Percentiles rank a stretch among this genome's conserved stretches.
These are phyloP conservation scores for Phytophthora parvispora DNA, from an alignment of 352 stramenopile species.

Conservation along the genomic window DNA sequence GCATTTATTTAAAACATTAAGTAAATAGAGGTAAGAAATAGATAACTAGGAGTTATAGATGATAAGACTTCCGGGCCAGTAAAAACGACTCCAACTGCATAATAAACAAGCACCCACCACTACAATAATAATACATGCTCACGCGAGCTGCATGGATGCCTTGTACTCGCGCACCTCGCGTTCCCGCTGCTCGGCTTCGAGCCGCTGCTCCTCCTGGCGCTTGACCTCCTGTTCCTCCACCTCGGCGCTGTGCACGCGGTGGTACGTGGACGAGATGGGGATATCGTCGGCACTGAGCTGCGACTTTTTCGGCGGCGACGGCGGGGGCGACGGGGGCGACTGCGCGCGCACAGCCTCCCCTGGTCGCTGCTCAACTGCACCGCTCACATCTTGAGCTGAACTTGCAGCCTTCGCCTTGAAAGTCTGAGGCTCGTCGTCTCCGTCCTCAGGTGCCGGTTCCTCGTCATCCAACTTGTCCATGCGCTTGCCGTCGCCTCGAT, in stretches of 20 bases:
- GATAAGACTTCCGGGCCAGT: too few relatives aligned
- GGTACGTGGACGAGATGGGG: conserved; percentile 82
- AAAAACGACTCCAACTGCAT: too few relatives aligned
- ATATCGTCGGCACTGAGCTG: conserved; percentile 62
- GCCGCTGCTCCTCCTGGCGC: conserved; percentile 50
- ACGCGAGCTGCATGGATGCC: conserved; percentile 40
- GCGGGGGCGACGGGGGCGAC: conserved; percentile 9
- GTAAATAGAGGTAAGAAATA: too few relatives aligned
- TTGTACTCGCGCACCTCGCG: conserved; percentile 77
- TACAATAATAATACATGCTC: not conserved
- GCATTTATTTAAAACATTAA: too few relatives aligned
- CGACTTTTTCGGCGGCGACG: conserved; percentile 25
- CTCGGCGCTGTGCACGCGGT: conserved; percentile 70
- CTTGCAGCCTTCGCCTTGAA: not conserved
- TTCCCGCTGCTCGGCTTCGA: conserved; percentile 58
- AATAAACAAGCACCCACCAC: not conserved
- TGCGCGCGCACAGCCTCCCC: conserved; percentile 2
- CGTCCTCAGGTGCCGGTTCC: conserved; percentile 17
- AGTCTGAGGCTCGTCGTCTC: conserved; percentile 1
- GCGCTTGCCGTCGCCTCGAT: conserved; percentile 33
- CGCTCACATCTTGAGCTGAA: not conserved
- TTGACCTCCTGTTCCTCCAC: conserved; percentile 57
- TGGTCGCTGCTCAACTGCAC: not conserved
- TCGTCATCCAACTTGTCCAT: conserved; percentile 48
- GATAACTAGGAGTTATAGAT: too few relatives aligned